These are phyloP conservation scores for Cladorrhinum samala DNA, from an alignment of 495 filamentous ascomycete genomes.

Conservation along the genomic window DNA sequence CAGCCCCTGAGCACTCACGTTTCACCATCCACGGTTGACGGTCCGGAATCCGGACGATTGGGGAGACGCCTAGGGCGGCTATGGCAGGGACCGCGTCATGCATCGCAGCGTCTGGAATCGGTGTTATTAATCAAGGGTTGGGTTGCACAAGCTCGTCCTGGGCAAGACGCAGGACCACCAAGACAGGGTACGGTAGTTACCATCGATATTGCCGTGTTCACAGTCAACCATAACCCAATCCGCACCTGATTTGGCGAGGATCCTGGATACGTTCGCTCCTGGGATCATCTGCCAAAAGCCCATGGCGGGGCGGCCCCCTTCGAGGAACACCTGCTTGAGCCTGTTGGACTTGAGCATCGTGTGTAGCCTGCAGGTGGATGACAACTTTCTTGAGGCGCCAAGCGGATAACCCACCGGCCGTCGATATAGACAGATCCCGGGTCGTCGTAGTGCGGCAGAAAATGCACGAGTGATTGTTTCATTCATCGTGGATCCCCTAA, in stretches of 20 bases:
- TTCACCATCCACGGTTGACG: constrained; percentile 66
- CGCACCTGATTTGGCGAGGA: constrained; percentile 58
- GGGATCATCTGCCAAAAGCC: constrained; percentile 73
- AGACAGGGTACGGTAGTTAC: constrained; percentile 30
- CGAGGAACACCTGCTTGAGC: constrained; percentile 53
- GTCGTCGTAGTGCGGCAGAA: neutral
- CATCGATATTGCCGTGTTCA: constrained; percentile 75
- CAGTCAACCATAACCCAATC: constrained; percentile 75
- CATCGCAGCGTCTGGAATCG: constrained; percentile 60
- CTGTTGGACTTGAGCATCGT: constrained; percentile 59
- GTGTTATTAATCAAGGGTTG: constrained; percentile 13
- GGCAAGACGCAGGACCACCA: neutral
- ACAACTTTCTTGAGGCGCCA: neutral
- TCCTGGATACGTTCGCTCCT: constrained; percentile 62
- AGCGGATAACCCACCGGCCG: neutral
- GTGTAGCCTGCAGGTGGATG: neutral
- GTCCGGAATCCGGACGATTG: constrained; percentile 61
- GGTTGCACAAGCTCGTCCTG: neutral
- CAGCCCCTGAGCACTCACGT: constrained; percentile 40
- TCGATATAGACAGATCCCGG: neutral
- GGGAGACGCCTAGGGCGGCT: constrained; percentile 58
- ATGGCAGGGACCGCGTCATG: constrained; percentile 75
- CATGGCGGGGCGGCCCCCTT: constrained; percentile 51
- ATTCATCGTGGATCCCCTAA: constrained; percentile 6
- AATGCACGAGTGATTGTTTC: neutral